phyloP scores from a whole-genome alignment of 108 stramenopile genomes.

The Nitzschia sp. region DNA sequence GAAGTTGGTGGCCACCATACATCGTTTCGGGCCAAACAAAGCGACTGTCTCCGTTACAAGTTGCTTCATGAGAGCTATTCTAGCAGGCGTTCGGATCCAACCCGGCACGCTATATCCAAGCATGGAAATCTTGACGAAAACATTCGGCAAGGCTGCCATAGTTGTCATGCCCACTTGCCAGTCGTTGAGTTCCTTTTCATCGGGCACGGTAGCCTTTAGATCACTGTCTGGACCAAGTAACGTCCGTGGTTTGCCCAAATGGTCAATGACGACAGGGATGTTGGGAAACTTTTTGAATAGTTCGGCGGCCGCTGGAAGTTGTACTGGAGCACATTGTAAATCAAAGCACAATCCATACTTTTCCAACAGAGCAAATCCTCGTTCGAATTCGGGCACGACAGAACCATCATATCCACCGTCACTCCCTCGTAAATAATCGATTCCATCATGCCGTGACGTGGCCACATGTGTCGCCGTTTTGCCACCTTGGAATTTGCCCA shows the following conservation, averaged over 20 bases:
- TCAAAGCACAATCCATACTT: conserved; percentile 62
- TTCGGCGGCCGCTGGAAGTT: conserved; percentile 62
- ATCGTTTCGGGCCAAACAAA: conserved; percentile 65
- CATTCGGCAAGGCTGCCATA: conserved; percentile 67
- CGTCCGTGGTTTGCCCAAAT: conserved; percentile 68
- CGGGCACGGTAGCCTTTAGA: conserved; percentile 11
- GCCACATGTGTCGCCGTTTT: conserved; percentile 70
- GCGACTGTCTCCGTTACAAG: conserved; percentile 65
- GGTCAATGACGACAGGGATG: conserved; percentile 67
- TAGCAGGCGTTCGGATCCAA: conserved; percentile 56
- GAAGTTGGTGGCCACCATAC: conserved; percentile 82
- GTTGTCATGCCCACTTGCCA: conserved; percentile 74
- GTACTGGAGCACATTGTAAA: conserved; percentile 81
- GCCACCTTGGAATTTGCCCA: conserved; percentile 48
- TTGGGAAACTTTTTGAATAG: conserved; percentile 55
- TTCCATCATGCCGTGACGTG: conserved; percentile 64
- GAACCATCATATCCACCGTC: conserved; percentile 37
- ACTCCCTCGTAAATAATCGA: conserved; percentile 58
- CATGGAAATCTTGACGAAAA: conserved; percentile 78
- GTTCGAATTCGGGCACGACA: conserved; percentile 55
- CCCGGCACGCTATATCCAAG: conserved; percentile 79
- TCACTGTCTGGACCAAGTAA: conserved; percentile 34
- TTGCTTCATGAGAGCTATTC: conserved; percentile 39
- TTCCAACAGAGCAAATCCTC: conserved; percentile 61
- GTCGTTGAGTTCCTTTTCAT: conserved; percentile 49